Conservation (phyloP, 2,329 filamentous ascomycete species). For the Endocalyx cinctus region DNA sequence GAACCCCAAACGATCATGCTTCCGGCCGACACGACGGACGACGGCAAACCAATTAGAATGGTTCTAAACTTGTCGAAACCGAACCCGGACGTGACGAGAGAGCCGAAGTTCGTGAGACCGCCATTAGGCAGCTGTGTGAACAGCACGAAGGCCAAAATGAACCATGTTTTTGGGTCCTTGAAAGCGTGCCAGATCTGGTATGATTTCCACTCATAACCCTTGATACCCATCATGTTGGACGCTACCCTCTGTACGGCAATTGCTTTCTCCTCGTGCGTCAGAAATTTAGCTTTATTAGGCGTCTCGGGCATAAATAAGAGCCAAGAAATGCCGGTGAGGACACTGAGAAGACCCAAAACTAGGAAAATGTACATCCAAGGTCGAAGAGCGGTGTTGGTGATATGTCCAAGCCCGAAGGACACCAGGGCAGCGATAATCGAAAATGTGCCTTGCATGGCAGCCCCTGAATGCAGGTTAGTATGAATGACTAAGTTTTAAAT, state of each 20-base stretch:
- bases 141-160: constrained; percentile 15
- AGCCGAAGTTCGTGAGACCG: constrained; percentile 15
- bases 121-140: constrained; percentile 15
- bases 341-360: constrained; percentile 12
- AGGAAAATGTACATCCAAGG: constrained; percentile 17
- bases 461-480: too few relatives aligned
- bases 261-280: constrained; percentile 10
- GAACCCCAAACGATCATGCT: constrained; percentile 21
- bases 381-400: constrained; percentile 16
- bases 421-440: constrained; percentile 16
- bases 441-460: constrained; percentile 15
- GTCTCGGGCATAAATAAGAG: constrained; percentile 14
- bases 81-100: constrained; percentile 18
- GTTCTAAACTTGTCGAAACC: constrained; percentile 18
- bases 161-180: constrained; percentile 18
- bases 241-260: constrained; percentile 13
- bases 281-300: constrained; percentile 12
- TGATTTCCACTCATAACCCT: constrained; percentile 18
- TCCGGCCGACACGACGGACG: constrained; percentile 19
- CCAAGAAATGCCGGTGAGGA: constrained; percentile 10
- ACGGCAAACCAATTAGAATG: constrained; percentile 16
- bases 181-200: constrained; percentile 18
- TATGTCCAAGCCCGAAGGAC: constrained; percentile 21
- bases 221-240: constrained; percentile 18
- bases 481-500: too few relatives aligned